Evolutionary conservation across 495 filamentous ascomycete genomes (phyloP).

Genomic region (Penicillium ochrochloron): DNA sequence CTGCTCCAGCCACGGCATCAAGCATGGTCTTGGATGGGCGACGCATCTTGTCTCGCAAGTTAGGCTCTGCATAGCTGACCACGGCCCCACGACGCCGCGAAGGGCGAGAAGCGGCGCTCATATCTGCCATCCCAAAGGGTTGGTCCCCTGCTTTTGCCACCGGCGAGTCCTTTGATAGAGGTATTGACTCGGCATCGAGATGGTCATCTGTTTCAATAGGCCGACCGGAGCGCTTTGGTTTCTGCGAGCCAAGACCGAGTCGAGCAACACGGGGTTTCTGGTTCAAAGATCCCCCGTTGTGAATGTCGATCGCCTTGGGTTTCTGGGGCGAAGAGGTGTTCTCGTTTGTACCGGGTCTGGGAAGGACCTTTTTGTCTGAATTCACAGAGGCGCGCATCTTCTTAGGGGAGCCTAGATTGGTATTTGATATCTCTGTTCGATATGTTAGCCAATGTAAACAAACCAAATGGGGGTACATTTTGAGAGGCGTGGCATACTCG

Average conservation of each 20-base stretch:
- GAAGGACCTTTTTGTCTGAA: conserved; percentile 22
- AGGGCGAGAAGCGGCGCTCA: conserved; percentile 54
- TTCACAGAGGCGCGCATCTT: conserved; percentile 26
- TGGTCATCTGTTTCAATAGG: conserved; percentile 20
- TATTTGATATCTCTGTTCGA: conserved; percentile 57
- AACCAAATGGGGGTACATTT: background rate
- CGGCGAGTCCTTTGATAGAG: conserved; percentile 17
- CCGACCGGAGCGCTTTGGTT: conserved; percentile 23
- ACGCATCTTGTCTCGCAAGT: conserved; percentile 84
- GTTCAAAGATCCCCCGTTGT: conserved; percentile 4
- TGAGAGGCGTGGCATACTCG: conserved; percentile 53
- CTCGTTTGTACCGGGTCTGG: conserved; percentile 19
- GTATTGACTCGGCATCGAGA: background rate
- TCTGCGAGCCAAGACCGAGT: conserved; percentile 12
- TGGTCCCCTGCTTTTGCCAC: conserved; percentile 15
- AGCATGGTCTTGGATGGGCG: conserved; percentile 74
- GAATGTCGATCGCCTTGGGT: conserved; percentile 20
- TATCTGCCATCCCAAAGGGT: conserved; percentile 29
- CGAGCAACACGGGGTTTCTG: conserved; percentile 20
- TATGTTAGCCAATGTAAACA: conserved; percentile 28
- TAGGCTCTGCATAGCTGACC: conserved; percentile 87
- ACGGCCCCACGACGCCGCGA: conserved; percentile 66
- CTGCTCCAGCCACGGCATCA: conserved; percentile 68
- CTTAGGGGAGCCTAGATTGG: conserved; percentile 40
- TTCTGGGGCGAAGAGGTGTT: conserved; percentile 26